These are phyloP conservation scores for Chlorella sorokiniana DNA, from an alignment of 139 green algal genomes.

Conservation along the genomic window DNA sequence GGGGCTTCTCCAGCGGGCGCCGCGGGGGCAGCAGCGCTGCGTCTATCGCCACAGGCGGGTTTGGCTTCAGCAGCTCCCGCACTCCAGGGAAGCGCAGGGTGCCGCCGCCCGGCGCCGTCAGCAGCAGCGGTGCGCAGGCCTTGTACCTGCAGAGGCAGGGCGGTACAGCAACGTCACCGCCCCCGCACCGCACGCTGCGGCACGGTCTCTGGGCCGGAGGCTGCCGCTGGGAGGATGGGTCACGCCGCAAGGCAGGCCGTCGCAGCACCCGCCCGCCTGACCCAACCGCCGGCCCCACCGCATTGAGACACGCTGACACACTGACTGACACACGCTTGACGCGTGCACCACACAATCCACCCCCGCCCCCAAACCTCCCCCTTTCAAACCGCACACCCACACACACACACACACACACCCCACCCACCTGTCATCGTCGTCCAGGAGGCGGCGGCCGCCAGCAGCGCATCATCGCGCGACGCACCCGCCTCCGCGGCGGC, in stretches of 20 bases:
- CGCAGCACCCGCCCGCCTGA: no score
- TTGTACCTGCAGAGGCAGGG: conserved; percentile 26
- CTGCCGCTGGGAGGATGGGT: no score
- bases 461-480: conserved; percentile 56
- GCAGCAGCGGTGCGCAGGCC: conserved; percentile 58
- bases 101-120: conserved; percentile 51
- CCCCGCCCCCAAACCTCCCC: not conserved
- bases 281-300: not conserved
- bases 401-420: conserved; percentile 24
- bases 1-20: not conserved
- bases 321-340: not conserved
- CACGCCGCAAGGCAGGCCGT: no score
- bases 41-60: conserved; percentile 28
- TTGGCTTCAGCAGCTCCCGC: conserved; percentile 35
- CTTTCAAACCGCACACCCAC: no score
- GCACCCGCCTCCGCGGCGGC: conserved; percentile 20
- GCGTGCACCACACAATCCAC: no score
- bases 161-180: no score
- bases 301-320: not conserved
- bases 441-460: conserved; percentile 56
- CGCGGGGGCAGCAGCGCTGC: conserved; percentile 41
- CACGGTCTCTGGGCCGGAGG: no score
- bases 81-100: conserved; percentile 68
- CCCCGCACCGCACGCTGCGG: no score
- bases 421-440: conserved; percentile 73